Evolutionary conservation across 176 grass and related monocot species (phyloP).

Genomic region (Dendrocalamus sinicus): DNA sequence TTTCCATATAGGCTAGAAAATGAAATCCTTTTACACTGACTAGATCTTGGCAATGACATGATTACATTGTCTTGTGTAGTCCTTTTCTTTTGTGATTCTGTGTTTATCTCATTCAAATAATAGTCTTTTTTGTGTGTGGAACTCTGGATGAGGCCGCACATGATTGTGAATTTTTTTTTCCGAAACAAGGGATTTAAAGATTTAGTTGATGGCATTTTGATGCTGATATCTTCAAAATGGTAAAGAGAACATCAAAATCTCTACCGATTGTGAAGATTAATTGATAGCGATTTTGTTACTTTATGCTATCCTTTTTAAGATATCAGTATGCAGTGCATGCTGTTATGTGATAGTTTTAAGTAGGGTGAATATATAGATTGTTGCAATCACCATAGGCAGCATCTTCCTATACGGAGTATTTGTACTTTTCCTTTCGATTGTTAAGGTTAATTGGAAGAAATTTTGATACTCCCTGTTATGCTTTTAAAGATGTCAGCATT

Average conservation of each 20-base stretch:
- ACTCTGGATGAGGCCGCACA: not conserved
- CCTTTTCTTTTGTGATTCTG: not conserved
- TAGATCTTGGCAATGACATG: not conserved
- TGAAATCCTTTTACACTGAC: not conserved
- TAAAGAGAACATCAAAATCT: not conserved
- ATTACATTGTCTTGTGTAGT: not conserved
- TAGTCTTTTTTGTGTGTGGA: not conserved
- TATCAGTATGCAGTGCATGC: not conserved
- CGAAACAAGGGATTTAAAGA: not conserved
- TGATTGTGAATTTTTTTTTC: not conserved
- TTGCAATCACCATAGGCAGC: not conserved
- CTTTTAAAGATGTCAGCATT: not conserved
- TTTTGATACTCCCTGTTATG: not conserved
- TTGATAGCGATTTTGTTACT: not conserved
- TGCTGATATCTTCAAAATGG: not conserved
- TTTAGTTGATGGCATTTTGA: conserved; percentile 1
- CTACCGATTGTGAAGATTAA: not conserved
- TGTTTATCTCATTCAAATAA: not conserved
- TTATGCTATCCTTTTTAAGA: not conserved
- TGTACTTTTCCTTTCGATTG: not conserved
- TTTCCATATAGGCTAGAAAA: not conserved
- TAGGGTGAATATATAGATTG: not conserved
- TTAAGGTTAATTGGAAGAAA: not conserved
- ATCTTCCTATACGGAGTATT: no score
- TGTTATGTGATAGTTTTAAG: no score